These are phyloP conservation scores for Xylaria curta DNA, from an alignment of 495 filamentous ascomycete species.

Conservation along the genomic window DNA sequence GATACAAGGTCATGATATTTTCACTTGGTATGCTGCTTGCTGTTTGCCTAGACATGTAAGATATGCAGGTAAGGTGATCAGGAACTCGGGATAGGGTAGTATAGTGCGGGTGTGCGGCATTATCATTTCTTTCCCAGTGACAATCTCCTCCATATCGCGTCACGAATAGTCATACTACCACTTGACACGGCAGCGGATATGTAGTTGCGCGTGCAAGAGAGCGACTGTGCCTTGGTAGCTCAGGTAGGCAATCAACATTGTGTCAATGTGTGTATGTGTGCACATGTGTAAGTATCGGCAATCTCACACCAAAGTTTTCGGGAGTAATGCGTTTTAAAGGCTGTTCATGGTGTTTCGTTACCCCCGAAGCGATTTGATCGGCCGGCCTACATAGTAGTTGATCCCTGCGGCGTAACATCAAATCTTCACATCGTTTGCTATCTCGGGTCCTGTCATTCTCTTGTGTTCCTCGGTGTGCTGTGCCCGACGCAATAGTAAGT, in stretches of 20 bases:
- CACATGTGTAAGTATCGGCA: slow-evolving; percentile 36
- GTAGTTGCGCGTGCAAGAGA: slow-evolving; percentile 2
- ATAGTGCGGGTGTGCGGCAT: background rate
- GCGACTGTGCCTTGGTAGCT: background rate
- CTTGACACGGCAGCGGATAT: slow-evolving; percentile 1
- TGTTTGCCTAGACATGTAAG: background rate
- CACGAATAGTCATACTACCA: background rate
- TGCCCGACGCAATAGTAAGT: background rate
- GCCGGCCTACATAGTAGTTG: background rate
- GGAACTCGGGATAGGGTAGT: background rate
- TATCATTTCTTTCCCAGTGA: slow-evolving; percentile 1
- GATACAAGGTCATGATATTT: slow-evolving; percentile 30
- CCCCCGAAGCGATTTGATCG: slow-evolving; percentile 33
- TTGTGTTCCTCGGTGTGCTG: background rate
- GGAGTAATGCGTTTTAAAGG: slow-evolving; percentile 24
- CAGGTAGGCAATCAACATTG: slow-evolving; percentile 3
- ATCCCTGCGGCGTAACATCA: slow-evolving; percentile 10
- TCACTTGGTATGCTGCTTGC: slow-evolving; percentile 22
- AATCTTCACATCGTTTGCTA: slow-evolving; percentile 18
- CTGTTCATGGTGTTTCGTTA: slow-evolving; percentile 21
- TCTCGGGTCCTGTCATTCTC: slow-evolving; percentile 14
- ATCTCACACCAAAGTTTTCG: slow-evolving; percentile 33
- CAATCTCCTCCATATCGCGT: background rate
- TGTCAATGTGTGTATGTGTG: slow-evolving; percentile 32
- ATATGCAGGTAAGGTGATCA: background rate